Conservation (phyloP, 1,139 yeast genomes). For the Yamadazyma spencermartinsiae region DNA sequence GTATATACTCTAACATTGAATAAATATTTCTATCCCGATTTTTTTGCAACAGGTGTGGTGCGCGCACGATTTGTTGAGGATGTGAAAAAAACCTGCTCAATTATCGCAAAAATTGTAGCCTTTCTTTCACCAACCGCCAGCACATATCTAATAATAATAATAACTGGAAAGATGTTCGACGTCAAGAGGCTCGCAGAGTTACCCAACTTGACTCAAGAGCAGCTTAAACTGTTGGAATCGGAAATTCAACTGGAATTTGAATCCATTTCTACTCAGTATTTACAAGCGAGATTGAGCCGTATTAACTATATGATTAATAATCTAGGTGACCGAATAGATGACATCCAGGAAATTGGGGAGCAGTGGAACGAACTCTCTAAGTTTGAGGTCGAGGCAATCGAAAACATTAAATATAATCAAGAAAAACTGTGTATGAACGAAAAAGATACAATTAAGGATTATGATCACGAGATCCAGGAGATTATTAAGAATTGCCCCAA, state of each 20-base stretch:
- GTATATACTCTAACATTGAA: conserved; percentile 84
- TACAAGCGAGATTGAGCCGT: conserved; percentile 33
- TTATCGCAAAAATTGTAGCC: not conserved
- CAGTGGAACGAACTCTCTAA: conserved; percentile 36
- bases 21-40: conserved; percentile 15
- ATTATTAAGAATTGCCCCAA: conserved; percentile 18
- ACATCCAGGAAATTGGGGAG: conserved; percentile 30
- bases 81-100: not conserved
- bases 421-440: conserved; percentile 26
- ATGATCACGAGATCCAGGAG: conserved; percentile 7
- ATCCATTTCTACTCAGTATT: conserved; percentile 27
- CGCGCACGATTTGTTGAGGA: not conserved
- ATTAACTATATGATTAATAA: conserved; percentile 30
- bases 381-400: conserved; percentile 37
- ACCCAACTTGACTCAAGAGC: conserved; percentile 26
- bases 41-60: not conserved
- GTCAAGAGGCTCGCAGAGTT: conserved; percentile 12
- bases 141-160: too few species aligned
- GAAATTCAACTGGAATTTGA: conserved; percentile 34
- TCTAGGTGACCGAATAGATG: conserved; percentile 28
- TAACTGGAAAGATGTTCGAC: conserved; percentile 7
- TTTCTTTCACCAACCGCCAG: not conserved
- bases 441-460: conserved; percentile 21
- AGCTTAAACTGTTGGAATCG: conserved; percentile 30
- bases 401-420: conserved; percentile 31